Conservation (phyloP, 345 rosid genomes). For the Aurinia saxatilis region DNA sequence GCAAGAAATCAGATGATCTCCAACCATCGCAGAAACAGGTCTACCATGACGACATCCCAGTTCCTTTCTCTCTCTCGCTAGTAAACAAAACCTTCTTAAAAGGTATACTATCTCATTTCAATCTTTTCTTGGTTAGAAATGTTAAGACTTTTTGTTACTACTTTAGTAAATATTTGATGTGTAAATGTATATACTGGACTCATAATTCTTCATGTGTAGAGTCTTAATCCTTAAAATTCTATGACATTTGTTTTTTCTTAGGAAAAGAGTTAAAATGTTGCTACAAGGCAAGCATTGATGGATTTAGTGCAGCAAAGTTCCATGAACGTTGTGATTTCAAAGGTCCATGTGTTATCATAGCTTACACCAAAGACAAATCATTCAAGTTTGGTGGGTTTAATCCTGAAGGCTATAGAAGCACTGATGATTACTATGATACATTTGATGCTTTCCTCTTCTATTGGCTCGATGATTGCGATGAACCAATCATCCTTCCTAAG, state of each 20-base stretch:
- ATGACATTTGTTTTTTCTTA: not conserved
- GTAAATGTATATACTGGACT: not conserved
- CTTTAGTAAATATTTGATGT: too few species aligned
- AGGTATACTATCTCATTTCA: slow-evolving; percentile 27
- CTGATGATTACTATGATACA: slow-evolving; percentile 76
- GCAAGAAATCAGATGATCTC: slow-evolving; percentile 30
- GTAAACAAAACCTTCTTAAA: slow-evolving; percentile 57
- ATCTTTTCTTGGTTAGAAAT: not conserved
- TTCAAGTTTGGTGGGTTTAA: slow-evolving; percentile 81
- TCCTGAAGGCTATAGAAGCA: slow-evolving; percentile 87
- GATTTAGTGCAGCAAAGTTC: slow-evolving; percentile 74
- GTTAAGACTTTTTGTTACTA: too few species aligned
- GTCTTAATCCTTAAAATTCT: not conserved
- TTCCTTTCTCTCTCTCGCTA: slow-evolving; percentile 63
- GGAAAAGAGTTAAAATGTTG: slow-evolving; percentile 76
- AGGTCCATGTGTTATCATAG: slow-evolving; percentile 88
- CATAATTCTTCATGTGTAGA: not conserved
- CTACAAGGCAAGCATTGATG: slow-evolving; percentile 64
- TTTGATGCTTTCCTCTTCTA: slow-evolving; percentile 81
- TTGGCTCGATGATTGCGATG: slow-evolving; percentile 39
- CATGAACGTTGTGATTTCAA: slow-evolving; percentile 76
- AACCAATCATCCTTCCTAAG: slow-evolving; percentile 48
- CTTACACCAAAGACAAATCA: slow-evolving; percentile 47
- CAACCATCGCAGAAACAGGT: slow-evolving; percentile 29
- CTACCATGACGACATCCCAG: slow-evolving; percentile 40